A percentile compares a stretch with the other conserved stretches of the same genome.
Conservation (phyloP, 1,284 basidiomycete species). For the Sporisorium exsertum region DNA sequence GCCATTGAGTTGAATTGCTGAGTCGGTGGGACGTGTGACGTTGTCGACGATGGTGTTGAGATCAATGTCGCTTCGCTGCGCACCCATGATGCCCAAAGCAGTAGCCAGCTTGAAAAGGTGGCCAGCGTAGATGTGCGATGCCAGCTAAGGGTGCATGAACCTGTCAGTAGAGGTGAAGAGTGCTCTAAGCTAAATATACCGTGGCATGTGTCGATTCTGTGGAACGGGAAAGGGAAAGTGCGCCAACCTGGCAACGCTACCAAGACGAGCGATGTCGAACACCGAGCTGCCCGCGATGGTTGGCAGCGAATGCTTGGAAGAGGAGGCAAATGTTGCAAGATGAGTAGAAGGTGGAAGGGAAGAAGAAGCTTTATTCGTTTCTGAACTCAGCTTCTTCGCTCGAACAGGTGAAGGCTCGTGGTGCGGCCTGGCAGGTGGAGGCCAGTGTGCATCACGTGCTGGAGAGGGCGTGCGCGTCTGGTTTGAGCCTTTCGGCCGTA, state of each 20-base stretch:
- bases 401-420: conserved; percentile 1
- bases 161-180: no score
- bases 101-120: neutral
- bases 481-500: no score
- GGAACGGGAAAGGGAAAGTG: neutral
- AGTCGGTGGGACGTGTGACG: conserved; percentile 22
- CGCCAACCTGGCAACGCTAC: no score
- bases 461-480: no score
- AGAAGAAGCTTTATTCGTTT: neutral
- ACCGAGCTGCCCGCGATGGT: neutral
- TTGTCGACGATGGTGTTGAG: conserved; percentile 30
- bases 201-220: neutral
- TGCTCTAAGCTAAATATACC: neutral
- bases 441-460: no score
- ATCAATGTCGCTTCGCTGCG: conserved; percentile 21
- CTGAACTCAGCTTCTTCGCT: neutral
- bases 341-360: neutral
- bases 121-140: neutral
- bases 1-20: conserved; percentile 1
- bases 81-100: conserved; percentile 17
- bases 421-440: conserved; percentile 22
- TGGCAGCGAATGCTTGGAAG: neutral
- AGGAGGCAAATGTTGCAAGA: neutral
- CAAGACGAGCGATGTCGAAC: neutral
- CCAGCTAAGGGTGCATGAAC: neutral